Conservation (phyloP, 2,329 filamentous ascomycete species). For the Dothideomycetes sp. region DNA sequence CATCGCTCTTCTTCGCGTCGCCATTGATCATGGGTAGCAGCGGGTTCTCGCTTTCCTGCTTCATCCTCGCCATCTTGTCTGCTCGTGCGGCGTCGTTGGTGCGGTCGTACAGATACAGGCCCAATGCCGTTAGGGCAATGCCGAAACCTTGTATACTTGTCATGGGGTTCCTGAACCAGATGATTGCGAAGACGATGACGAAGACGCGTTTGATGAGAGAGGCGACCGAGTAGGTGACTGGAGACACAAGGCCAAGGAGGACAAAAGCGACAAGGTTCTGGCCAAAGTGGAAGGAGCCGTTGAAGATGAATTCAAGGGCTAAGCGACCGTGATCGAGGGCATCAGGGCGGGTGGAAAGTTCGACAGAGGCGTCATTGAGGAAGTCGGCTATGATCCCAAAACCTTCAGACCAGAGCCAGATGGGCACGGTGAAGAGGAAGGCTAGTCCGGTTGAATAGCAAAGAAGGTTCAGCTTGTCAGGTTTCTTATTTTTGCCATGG, state of each 20-base stretch:
- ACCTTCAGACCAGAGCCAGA: conserved; percentile 91
- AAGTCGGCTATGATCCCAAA: conserved; percentile 67
- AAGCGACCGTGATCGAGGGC: conserved; percentile 53
- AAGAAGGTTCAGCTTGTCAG: conserved; percentile 92
- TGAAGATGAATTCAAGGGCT: conserved; percentile 84
- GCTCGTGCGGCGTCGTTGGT: conserved; percentile 81
- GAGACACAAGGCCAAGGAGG: conserved; percentile 82
- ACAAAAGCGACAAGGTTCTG: conserved; percentile 95
- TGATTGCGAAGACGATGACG: conserved; percentile 84
- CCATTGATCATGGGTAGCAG: conserved; percentile 49
- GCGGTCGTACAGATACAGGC: conserved; percentile 90
- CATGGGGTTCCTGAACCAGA: conserved; percentile 92
- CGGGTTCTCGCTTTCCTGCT: conserved; percentile 49
- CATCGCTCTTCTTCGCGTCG: conserved; percentile 21
- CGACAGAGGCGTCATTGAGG: conserved; percentile 67
- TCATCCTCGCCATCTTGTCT: conserved; percentile 59
- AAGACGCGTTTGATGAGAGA: conserved; percentile 95
- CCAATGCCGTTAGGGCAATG: conserved; percentile 80
- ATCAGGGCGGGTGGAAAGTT: conserved; percentile 65
- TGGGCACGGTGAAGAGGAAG: conserved; percentile 75
- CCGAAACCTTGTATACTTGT: conserved; percentile 73
- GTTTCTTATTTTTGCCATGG: conserved; percentile 58
- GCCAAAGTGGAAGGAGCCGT: conserved; percentile 90
- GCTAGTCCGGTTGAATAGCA: conserved; percentile 95
- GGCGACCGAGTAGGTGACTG: conserved; percentile 94